Percentiles rank a stretch among this genome's conserved stretches.
These are phyloP conservation scores for Nannochloropsis salina DNA, from an alignment of 108 stramenopile genomes.

Conservation along the genomic window DNA sequence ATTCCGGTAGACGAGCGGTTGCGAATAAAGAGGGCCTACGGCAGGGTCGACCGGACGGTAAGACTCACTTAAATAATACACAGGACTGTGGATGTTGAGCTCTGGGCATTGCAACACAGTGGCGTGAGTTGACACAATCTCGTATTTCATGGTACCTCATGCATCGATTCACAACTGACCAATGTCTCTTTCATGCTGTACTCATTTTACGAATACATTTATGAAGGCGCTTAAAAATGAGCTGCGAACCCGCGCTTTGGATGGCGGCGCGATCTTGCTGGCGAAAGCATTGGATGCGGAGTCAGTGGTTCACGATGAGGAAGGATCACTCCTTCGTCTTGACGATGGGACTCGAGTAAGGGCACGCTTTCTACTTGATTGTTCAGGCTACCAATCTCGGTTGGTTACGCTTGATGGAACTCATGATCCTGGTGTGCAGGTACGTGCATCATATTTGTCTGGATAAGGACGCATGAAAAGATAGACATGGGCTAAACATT, in stretches of 20 bases:
- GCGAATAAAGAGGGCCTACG: conserved; percentile 71
- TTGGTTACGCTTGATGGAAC: conserved; percentile 70
- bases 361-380: conserved; percentile 75
- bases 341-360: conserved; percentile 58
- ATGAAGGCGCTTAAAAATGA: conserved; percentile 52
- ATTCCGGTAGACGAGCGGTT: conserved; percentile 65
- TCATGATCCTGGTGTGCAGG: conserved; percentile 18
- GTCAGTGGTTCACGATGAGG: conserved; percentile 33
- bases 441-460: conserved; percentile 18
- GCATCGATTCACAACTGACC: no score
- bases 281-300: background rate
- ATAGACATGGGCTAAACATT: conserved; percentile 28
- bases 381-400: conserved; percentile 80
- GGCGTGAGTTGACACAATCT: no score
- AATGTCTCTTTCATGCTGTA: no score
- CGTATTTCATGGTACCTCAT: no score
- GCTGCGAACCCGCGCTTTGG: conserved; percentile 50
- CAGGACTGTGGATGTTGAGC: background rate
- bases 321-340: conserved; percentile 33
- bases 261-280: background rate
- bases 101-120: no score
- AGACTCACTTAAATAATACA: background rate
- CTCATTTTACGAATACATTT: background rate
- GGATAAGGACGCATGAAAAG: background rate
- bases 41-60: conserved; percentile 63